These are phyloP conservation scores for Aphanocladium album DNA, from an alignment of 2,329 filamentous ascomycete species.

Conservation along the genomic window DNA sequence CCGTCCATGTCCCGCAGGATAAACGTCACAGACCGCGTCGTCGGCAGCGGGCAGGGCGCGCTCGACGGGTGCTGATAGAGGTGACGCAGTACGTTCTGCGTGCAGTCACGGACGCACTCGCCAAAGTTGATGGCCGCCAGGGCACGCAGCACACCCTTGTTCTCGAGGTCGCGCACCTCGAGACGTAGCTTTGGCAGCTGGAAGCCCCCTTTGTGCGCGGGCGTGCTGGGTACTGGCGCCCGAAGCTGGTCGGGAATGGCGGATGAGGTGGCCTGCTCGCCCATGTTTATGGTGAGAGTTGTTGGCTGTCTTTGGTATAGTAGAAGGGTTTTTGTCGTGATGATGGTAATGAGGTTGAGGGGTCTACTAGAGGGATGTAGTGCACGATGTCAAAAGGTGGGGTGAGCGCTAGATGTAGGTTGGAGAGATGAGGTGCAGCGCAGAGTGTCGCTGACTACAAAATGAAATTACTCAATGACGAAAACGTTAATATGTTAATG, in stretches of 20 bases:
- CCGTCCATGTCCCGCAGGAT: slow-evolving; percentile 74
- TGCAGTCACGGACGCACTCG: slow-evolving; percentile 55
- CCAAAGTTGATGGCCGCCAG: slow-evolving; percentile 60
- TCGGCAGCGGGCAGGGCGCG: slow-evolving; percentile 40
- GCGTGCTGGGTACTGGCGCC: not conserved
- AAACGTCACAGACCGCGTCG: slow-evolving; percentile 82
- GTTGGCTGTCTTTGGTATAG: not conserved
- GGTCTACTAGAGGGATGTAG: not conserved
- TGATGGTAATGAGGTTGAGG: not conserved
- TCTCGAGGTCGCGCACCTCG: slow-evolving; percentile 52
- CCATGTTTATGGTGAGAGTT: not conserved
- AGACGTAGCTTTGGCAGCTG: slow-evolving; percentile 53
- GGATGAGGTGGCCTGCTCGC: slow-evolving; percentile 5
- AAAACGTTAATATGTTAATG: too few relatives aligned
- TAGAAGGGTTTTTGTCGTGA: not conserved
- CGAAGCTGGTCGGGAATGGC: slow-evolving; percentile 5
- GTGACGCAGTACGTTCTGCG: slow-evolving; percentile 62
- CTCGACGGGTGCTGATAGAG: slow-evolving; percentile 58
- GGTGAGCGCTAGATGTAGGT: slow-evolving; percentile 1
- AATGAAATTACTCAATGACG: not conserved
- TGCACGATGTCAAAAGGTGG: not conserved
- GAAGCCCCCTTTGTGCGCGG: slow-evolving; percentile 24
- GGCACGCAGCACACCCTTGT: slow-evolving; percentile 61
- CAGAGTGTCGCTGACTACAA: not conserved
- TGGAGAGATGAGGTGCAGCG: not conserved